These are phyloP conservation scores for Dactylonectria estremocensis DNA, from an alignment of 2,329 filamentous ascomycete genomes.

Conservation along the genomic window DNA sequence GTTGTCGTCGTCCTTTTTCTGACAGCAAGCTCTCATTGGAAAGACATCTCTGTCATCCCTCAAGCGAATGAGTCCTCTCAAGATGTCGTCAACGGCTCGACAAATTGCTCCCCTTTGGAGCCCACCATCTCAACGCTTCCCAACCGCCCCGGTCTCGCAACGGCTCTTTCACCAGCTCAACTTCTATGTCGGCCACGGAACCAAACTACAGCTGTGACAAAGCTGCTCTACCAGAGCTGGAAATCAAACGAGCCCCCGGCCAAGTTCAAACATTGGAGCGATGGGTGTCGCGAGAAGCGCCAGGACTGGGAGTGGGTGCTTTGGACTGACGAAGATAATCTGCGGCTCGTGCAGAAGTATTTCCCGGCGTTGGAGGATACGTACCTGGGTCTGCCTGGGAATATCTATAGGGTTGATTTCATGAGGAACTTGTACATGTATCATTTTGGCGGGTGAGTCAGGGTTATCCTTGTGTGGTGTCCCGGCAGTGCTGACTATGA, in stretches of 20 bases:
- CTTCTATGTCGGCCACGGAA: constrained; percentile 19
- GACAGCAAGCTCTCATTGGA: no score
- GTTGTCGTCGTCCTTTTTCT: no score
- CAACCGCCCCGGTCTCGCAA: constrained; percentile 1
- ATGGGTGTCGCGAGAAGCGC: constrained; percentile 48
- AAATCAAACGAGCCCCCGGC: constrained; percentile 42
- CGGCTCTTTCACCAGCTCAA: constrained; percentile 19
- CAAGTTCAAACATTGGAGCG: constrained; percentile 52
- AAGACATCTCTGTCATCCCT: no score
- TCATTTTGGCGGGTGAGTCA: constrained; percentile 52
- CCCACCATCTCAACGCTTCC: no score
- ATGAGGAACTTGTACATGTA: constrained; percentile 55
- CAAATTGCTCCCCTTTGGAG: no score
- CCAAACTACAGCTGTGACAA: constrained; percentile 55
- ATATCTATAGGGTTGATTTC: constrained; percentile 53
- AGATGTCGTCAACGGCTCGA: no score
- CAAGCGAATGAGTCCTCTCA: no score
- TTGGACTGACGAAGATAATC: constrained; percentile 56
- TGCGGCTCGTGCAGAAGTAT: constrained; percentile 49
- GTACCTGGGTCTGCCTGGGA: constrained; percentile 49
- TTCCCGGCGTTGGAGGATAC: constrained; percentile 51
- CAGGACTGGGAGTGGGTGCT: constrained; percentile 55
- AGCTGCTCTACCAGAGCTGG: constrained; percentile 50
- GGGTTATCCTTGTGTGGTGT: no score
- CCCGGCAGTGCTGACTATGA: neutral